Percentiles rank a stretch among this genome's conserved stretches.
These are phyloP conservation scores for Aspergillus amoenus DNA, from an alignment of 2,329 filamentous ascomycete genomes.

Conservation along the genomic window DNA sequence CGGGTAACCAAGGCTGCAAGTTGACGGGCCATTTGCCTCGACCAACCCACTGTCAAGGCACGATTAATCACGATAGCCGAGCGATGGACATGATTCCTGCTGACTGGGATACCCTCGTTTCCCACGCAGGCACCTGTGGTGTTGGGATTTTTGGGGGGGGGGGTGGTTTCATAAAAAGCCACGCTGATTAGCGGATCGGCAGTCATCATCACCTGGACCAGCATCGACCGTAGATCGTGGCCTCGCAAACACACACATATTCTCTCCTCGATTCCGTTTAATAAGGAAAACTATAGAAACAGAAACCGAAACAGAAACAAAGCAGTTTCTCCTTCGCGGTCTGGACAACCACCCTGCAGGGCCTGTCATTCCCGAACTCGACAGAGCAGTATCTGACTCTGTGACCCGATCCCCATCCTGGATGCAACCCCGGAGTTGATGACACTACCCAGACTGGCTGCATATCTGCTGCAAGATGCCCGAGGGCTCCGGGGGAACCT, in stretches of 20 bases:
- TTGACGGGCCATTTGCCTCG: not conserved
- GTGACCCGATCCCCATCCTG: not conserved
- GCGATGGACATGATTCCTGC: not conserved
- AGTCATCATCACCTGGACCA: conserved; percentile 12
- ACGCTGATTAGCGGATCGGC: conserved; percentile 8
- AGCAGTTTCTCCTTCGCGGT: not conserved
- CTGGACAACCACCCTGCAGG: conserved; percentile 11
- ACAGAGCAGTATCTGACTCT: not conserved
- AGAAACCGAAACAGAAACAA: not conserved
- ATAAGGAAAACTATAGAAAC: not conserved
- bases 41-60: not conserved
- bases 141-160: conserved; percentile 6
- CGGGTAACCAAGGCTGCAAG: no score
- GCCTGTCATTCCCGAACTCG: not conserved
- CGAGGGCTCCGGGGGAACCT: conserved; percentile 13
- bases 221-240: conserved; percentile 10
- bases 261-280: not conserved
- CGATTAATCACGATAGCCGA: not conserved
- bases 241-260: not conserved
- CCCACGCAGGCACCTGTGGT: conserved; percentile 21
- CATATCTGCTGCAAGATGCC: conserved; percentile 16
- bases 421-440: conserved; percentile 15
- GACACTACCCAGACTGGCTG: conserved; percentile 16
- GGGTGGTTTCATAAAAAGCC: conserved; percentile 5
- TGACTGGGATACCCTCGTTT: conserved; percentile 22